Conservation (phyloP, 805 yeast species). For the Metschnikowia kunwiensis region DNA sequence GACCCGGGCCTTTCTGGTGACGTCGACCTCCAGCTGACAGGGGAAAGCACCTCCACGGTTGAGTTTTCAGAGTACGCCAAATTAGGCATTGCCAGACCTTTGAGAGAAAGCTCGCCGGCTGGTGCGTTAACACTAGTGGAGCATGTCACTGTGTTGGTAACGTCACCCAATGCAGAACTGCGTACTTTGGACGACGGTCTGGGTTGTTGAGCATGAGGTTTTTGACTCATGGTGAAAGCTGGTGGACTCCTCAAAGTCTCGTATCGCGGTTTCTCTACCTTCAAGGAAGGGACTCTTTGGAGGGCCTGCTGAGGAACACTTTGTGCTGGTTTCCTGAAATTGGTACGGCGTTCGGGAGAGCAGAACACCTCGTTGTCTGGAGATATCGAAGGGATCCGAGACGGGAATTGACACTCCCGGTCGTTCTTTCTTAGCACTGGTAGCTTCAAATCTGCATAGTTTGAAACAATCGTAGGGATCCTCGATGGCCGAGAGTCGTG, state of each 20-base stretch:
- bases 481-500: conserved; percentile 12
- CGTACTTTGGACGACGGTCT: neutral
- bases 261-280: conserved; percentile 1
- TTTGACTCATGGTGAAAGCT: conserved; percentile 8
- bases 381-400: conserved; percentile 30
- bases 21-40: conserved; percentile 20
- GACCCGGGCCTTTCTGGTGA: conserved; percentile 37
- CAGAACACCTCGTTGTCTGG: conserved; percentile 31
- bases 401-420: conserved; percentile 6
- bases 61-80: conserved; percentile 12
- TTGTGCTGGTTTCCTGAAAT: conserved; percentile 1
- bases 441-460: conserved; percentile 21
- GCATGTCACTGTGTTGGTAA: conserved; percentile 5
- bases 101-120: conserved; percentile 14
- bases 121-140: conserved; percentile 4
- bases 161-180: conserved; percentile 4
- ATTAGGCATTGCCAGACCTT: conserved; percentile 19
- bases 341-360: conserved; percentile 20
- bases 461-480: conserved; percentile 26
- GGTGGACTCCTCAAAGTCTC: conserved; percentile 10
- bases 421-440: conserved; percentile 26
- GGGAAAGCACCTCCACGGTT: conserved; percentile 1
- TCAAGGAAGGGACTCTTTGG: conserved; percentile 5
- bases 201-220: neutral
- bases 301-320: neutral